Evolutionary conservation across 108 stramenopile genomes (phyloP), one percentile per base, ranked within the genome.

Genomic region (Conticribra guillardii): DNA sequence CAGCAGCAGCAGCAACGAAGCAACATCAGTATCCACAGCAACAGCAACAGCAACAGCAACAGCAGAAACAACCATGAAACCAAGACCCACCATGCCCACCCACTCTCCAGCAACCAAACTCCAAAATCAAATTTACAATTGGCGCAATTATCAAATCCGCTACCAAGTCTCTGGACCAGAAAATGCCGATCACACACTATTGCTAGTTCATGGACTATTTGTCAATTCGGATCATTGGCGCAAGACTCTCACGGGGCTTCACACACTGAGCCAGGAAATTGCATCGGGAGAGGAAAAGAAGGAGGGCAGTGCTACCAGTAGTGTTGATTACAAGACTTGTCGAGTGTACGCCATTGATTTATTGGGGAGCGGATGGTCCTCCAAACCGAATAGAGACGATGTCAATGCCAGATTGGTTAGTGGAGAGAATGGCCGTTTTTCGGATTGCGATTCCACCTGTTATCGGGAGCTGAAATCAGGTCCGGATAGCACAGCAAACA

Each of bases 171-270:
- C 76, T 22, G 89, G 89, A n/a, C 92, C 92, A 27, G 0, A 19
- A 4, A 54, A 84, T 45, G 76, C 76, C 24, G 37, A 64, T 37
- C 64, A 70, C 49, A 59, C 59, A 11, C 67, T 87, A 1, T 33
- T 94, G 17, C 54, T 94, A n/a, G 78, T 93, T 2, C 92, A 94
- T 71, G 92, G 92, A 19, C 67, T 90, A 21, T 94, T 94, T 75
- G 89, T 91, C 29, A 94, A 94, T 75, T 74, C 81, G 24, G 92
- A 94, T 76, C 92, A 94, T 65, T 94, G 92, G 92, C 64, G 92
- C 19, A 84, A 87, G 30, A 85, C 88, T 0, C 59, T 94, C 16
- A 69, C 64, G 32, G 85, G 82, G n/a, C 45, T 91, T 30, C 64
- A 64, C 21, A 46, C 16, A n/a, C n/a, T n/a, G n/a, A n/a, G n/a